Evolutionary conservation across 352 stramenopile species (phyloP).

Genomic region (Pythium phragmiticola): DNA sequence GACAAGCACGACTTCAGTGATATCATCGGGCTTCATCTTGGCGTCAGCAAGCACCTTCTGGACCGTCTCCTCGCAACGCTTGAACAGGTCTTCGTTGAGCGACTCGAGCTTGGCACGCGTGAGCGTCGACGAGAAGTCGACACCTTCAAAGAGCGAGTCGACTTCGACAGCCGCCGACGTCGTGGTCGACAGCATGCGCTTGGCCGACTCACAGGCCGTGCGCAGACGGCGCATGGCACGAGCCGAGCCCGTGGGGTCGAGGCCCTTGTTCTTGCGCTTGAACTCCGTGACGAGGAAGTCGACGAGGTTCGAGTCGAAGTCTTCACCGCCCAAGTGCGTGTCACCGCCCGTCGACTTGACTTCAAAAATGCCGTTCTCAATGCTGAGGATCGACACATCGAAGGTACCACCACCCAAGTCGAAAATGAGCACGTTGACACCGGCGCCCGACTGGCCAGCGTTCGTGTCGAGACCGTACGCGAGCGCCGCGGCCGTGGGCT

Average conservation of each 20-base stretch:
- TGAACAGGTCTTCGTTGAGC: conserved; percentile 94
- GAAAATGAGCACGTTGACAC: conserved; percentile 95
- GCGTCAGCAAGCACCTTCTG: conserved; percentile 88
- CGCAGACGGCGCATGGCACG: conserved; percentile 94
- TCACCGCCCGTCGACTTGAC: conserved; percentile 95
- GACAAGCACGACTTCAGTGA: conserved; percentile 88
- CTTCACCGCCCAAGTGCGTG: conserved; percentile 92
- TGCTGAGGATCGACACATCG: conserved; percentile 92
- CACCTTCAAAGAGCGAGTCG: conserved; percentile 91
- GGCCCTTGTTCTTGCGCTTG: conserved; percentile 91
- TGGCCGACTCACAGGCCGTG: conserved; percentile 96
- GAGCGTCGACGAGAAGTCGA: conserved; percentile 93
- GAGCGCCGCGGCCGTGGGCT: conserved; percentile 92
- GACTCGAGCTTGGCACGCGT: conserved; percentile 95
- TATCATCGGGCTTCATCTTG: conserved; percentile 88
- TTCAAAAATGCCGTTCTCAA: conserved; percentile 96
- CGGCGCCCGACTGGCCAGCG: conserved; percentile 76
- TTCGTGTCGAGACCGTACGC: conserved; percentile 97
- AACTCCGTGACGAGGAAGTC: conserved; percentile 93
- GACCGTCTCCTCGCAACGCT: conserved; percentile 92
- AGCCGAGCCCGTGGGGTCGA: conserved; percentile 92
- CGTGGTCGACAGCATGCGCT: conserved; percentile 92
- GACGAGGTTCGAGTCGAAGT: conserved; percentile 95
- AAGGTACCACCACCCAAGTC: conserved; percentile 96
- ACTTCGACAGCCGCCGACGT: conserved; percentile 95